phyloP scores from a whole-genome alignment of 2,329 filamentous ascomycete genomes.

The Didymella glomerata region DNA sequence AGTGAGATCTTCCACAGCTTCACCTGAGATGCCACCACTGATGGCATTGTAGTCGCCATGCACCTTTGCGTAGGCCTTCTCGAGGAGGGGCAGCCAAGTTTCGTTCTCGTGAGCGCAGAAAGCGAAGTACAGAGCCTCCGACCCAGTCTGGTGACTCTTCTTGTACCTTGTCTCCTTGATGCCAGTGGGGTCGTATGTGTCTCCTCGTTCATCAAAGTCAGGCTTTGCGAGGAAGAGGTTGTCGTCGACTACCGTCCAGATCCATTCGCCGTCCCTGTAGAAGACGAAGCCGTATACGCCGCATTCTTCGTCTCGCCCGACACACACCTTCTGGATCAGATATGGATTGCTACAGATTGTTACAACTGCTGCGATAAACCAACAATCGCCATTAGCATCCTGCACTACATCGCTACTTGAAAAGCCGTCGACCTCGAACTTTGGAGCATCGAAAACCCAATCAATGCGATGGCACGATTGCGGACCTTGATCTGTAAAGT shows the following conservation, averaged over 20 bases:
- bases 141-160: slow-evolving; percentile 75
- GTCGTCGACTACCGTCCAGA: slow-evolving; percentile 89
- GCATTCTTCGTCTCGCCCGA: slow-evolving; percentile 74
- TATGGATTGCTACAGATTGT: slow-evolving; percentile 76
- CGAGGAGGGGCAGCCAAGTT: slow-evolving; percentile 80
- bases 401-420: slow-evolving; percentile 81
- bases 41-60: slow-evolving; percentile 82
- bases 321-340: slow-evolving; percentile 76
- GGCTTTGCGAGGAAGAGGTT: slow-evolving; percentile 82
- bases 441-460: slow-evolving; percentile 78
- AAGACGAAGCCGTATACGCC: slow-evolving; percentile 90
- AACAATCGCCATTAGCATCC: slow-evolving; percentile 81
- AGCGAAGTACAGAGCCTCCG: slow-evolving; percentile 79
- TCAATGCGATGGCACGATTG: slow-evolving; percentile 51
- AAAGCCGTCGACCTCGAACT: slow-evolving; percentile 79
- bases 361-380: slow-evolving; percentile 82
- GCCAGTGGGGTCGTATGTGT: slow-evolving; percentile 67
- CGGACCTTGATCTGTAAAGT: slow-evolving; percentile 16
- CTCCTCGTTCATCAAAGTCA: slow-evolving; percentile 78
- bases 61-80: slow-evolving; percentile 85
- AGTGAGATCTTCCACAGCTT: slow-evolving; percentile 64
- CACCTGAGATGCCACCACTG: slow-evolving; percentile 70
- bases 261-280: slow-evolving; percentile 72
- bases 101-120: slow-evolving; percentile 78
- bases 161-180: slow-evolving; percentile 69